Percentiles rank a stretch among this genome's conserved stretches.
Conservation (phyloP, 345 rosid genomes). For the Rhodamnia argentea region DNA sequence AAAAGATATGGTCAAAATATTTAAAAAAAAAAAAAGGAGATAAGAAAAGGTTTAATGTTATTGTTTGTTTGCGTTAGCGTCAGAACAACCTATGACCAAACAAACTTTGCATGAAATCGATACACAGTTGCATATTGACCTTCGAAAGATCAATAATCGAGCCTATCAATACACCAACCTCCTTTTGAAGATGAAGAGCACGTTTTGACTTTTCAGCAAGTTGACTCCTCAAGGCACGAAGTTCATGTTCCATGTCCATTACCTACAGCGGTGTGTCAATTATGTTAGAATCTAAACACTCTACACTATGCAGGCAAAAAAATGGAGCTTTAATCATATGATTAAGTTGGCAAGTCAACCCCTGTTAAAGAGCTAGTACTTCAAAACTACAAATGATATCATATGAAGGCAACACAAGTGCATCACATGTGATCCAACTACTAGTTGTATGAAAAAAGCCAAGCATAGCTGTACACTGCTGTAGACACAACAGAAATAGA, state of each 20-base stretch:
- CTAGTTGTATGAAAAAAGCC: not conserved
- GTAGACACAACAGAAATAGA: not conserved
- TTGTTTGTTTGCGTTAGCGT: not conserved
- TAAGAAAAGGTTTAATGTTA: not conserved
- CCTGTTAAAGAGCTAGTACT: not conserved
- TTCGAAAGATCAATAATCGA: not conserved
- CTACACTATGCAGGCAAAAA: not conserved
- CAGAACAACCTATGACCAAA: not conserved
- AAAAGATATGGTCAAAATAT: not conserved
- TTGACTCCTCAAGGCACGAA: constrained; percentile 68
- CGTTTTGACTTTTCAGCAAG: constrained; percentile 72
- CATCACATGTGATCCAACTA: not conserved
- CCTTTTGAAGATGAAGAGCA: constrained; percentile 62
- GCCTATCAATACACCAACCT: constrained; percentile 25
- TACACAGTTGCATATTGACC: not conserved
- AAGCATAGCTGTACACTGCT: not conserved
- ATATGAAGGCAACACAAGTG: not conserved
- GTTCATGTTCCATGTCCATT: constrained; percentile 93
- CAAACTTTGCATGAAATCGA: not conserved
- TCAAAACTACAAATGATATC: not conserved
- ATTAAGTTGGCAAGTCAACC: not conserved
- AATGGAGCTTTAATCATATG: not conserved
- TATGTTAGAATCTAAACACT: not conserved
- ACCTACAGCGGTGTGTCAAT: constrained; percentile 32
- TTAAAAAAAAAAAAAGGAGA: not conserved